A percentile compares a stretch with the other conserved stretches of the same genome.
These are phyloP conservation scores for Aquilaria sinensis DNA, from an alignment of 345 rosid species.

Conservation along the genomic window DNA sequence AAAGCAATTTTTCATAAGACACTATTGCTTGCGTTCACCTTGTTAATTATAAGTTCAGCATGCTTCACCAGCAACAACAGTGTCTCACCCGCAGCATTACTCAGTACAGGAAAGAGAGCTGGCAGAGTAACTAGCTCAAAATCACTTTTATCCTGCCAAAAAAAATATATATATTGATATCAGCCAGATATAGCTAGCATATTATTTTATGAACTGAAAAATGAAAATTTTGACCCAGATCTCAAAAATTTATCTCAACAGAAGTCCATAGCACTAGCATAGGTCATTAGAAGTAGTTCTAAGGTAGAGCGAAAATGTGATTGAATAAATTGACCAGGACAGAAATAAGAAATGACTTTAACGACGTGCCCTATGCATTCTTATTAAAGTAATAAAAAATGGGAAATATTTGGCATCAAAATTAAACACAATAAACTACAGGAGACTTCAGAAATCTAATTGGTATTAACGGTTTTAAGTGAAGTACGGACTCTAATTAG, in stretches of 20 bases:
- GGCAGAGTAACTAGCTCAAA: slow-evolving; percentile 89
- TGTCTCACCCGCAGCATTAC: slow-evolving; percentile 89
- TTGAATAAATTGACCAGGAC: no score
- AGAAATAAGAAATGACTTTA: no score
- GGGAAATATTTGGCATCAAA: background rate
- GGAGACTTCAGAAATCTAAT: background rate
- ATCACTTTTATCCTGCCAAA: slow-evolving; percentile 78
- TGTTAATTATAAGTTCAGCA: slow-evolving; percentile 83
- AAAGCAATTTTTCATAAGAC: slow-evolving; percentile 1
- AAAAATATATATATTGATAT: background rate
- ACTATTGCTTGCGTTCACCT: slow-evolving; percentile 38
- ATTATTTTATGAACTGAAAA: no score
- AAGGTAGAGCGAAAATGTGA: no score
- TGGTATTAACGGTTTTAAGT: slow-evolving; percentile 1
- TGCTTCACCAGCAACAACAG: slow-evolving; percentile 80
- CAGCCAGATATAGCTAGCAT: no score
- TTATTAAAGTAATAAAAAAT: no score
- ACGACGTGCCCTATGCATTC: no score
- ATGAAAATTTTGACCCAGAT: no score
- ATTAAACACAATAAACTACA: background rate
- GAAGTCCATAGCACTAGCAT: no score
- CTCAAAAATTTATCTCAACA: no score
- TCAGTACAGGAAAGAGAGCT: slow-evolving; percentile 88
- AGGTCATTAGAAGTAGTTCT: no score
- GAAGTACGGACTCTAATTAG: no score